Base-by-base conservation (phyloP, 1,139 yeast species). In the Pichia sp. region DNA sequence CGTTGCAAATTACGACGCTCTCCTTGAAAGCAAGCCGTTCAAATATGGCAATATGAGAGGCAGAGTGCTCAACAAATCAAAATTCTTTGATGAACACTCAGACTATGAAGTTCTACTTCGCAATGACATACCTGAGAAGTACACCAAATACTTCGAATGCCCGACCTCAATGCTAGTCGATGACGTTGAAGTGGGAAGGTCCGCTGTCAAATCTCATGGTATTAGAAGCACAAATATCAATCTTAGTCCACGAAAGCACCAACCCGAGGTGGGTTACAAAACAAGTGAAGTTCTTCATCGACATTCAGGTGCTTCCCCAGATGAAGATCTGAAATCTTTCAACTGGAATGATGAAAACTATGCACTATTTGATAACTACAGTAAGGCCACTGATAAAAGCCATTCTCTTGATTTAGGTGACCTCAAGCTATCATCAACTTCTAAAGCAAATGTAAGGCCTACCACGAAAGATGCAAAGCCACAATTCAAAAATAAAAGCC, bases 41-140 rank as follows among this genome's bases (percentile, higher is more conserved):
- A 49, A 46, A 13, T 46, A 41, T 35, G 58, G 60, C 3, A 51
- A 48, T 26, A 44, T 52, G 40, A 48, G 44, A 19, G 59, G 59
- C 3, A 41, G 46, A 31, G 35, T 44, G 3, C 41, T 56, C 10
- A 31, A 49, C 23, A 44, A 46, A 22, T 41, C 44, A 13, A 38
- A 42, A 9, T 53, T 49, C 33, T 41, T 46, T 29, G 33, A 35
- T 27, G 55, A 52, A 27, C 39, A 38, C 28, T 44, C 48, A 2
- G 60, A 55, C 36, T 51, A 48, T 31, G 60, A 55, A 19, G 44
- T 52, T 2, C 32, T 55, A 9, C 35, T 55, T 19, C 35, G 58
- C 28, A 41, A 45, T 30, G 41, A 53, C 27, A 41, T 55, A 17
- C 59, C 60, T 5, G 36, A 29, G 2, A 50, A 51, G 32, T 52